phyloP scores from a whole-genome alignment of 192 early-diverging fungal genomes.

The Backusella circina region DNA sequence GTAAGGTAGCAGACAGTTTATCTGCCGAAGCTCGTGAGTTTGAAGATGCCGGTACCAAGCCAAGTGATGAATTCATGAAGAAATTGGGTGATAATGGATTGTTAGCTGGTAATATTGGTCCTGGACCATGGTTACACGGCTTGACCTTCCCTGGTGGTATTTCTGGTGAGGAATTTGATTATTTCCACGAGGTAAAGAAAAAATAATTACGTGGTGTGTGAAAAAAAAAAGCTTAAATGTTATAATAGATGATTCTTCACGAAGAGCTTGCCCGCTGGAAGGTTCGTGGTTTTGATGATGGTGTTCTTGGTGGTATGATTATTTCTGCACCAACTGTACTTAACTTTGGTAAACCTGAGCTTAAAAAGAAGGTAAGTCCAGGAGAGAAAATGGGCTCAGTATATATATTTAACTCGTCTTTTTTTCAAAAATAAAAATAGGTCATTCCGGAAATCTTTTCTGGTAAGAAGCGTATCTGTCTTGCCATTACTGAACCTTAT shows the following conservation, averaged over 20 bases:
- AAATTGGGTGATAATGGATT: conserved; percentile 71
- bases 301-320: conserved; percentile 65
- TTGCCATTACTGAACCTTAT: conserved; percentile 80
- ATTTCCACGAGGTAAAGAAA: conserved; percentile 58
- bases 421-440: background rate
- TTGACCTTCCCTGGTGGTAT: conserved; percentile 50
- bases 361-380: conserved; percentile 44
- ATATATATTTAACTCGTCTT: no score
- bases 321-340: conserved; percentile 79
- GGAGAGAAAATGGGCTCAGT: no score
- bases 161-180: conserved; percentile 57
- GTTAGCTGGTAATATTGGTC: conserved; percentile 60
- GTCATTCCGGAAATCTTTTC: conserved; percentile 55
- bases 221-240: background rate
- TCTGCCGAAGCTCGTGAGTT: conserved; percentile 65
- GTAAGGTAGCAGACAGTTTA: conserved; percentile 69
- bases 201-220: background rate
- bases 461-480: conserved; percentile 77
- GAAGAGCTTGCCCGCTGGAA: conserved; percentile 78
- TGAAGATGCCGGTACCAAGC: conserved; percentile 75
- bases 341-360: conserved; percentile 65
- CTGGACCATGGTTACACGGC: conserved; percentile 34
- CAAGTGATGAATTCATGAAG: conserved; percentile 60
- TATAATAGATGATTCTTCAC: conserved; percentile 36
- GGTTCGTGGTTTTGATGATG: conserved; percentile 69